A percentile compares a stretch with the other conserved stretches of the same genome.
These are phyloP conservation scores for Medicago ruthenica DNA, from an alignment of 306 rosid species.

Conservation along the genomic window DNA sequence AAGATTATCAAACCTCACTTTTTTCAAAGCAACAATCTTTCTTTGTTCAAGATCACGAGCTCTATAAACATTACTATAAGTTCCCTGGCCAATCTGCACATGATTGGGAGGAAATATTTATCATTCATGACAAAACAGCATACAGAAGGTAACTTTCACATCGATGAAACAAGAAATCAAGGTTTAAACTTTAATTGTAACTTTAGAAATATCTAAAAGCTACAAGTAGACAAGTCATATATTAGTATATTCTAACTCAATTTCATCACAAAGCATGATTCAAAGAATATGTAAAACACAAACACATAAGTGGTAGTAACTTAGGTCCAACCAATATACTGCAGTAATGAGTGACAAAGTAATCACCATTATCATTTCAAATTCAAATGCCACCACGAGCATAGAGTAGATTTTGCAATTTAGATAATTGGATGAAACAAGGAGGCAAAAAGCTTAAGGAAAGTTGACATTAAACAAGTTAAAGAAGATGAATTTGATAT, in stretches of 20 bases:
- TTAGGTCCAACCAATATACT: no score
- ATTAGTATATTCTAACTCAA: background rate
- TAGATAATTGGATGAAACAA: background rate
- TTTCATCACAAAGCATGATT: no score
- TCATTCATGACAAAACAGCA: slow-evolving; percentile 29
- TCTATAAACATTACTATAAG: slow-evolving; percentile 90
- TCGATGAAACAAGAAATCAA: slow-evolving; percentile 2
- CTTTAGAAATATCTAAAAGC: slow-evolving; percentile 4
- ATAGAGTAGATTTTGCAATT: background rate
- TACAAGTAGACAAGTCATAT: background rate
- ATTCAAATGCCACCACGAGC: background rate
- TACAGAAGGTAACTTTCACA: slow-evolving; percentile 28
- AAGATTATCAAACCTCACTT: slow-evolving; percentile 93
- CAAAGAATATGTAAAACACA: no score
- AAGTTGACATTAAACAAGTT: background rate
- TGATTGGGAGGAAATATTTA: slow-evolving; percentile 21
- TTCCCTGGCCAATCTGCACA: slow-evolving; percentile 95
- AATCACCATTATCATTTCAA: slow-evolving; percentile 8
- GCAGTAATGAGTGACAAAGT: no score
- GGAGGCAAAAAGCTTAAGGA: background rate
- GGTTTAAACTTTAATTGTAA: background rate
- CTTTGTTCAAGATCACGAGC: slow-evolving; percentile 95
- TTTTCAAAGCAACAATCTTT: slow-evolving; percentile 90
- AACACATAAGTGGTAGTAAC: no score
- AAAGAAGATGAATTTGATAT: background rate